phyloP scores from a whole-genome alignment of 2,329 filamentous ascomycete species.

The Pseudohalonectria lignicola region DNA sequence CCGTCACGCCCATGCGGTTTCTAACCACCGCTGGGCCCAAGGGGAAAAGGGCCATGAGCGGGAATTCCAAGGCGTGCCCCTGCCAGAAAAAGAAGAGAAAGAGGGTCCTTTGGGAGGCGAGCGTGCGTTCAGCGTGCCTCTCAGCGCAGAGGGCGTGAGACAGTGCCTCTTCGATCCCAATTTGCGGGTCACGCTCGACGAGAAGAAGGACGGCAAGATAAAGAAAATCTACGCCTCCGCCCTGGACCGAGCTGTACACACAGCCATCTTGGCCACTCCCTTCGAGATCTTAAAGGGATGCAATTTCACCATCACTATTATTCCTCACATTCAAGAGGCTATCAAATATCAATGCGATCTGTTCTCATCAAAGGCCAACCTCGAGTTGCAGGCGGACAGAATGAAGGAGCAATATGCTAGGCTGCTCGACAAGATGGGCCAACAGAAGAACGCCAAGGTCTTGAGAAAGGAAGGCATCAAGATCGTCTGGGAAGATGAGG shows the following conservation, averaged over 20 bases:
- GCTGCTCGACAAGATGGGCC: too few species aligned
- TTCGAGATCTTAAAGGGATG: background rate
- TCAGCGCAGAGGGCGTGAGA: background rate
- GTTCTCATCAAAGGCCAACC: background rate
- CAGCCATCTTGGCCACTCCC: background rate
- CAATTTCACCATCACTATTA: background rate
- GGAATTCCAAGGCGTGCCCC: background rate
- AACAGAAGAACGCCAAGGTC: too few species aligned
- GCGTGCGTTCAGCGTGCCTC: too few species aligned
- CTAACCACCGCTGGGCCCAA: background rate
- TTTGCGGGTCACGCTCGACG: background rate
- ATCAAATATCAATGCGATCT: conserved; percentile 1
- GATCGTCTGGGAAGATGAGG: too few species aligned
- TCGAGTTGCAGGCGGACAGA: background rate
- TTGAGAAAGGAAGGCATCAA: too few species aligned
- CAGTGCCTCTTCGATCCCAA: background rate
- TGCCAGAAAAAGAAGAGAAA: too few species aligned
- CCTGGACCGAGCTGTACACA: background rate
- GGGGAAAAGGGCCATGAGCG: background rate
- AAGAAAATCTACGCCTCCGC: background rate
- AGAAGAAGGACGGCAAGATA: background rate
- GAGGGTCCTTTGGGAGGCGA: background rate
- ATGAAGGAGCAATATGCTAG: too few species aligned
- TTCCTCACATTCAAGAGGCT: background rate
- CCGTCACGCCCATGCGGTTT: background rate